phyloP scores from a whole-genome alignment of 495 filamentous ascomycete species.

The Pyronema omphalodes region DNA sequence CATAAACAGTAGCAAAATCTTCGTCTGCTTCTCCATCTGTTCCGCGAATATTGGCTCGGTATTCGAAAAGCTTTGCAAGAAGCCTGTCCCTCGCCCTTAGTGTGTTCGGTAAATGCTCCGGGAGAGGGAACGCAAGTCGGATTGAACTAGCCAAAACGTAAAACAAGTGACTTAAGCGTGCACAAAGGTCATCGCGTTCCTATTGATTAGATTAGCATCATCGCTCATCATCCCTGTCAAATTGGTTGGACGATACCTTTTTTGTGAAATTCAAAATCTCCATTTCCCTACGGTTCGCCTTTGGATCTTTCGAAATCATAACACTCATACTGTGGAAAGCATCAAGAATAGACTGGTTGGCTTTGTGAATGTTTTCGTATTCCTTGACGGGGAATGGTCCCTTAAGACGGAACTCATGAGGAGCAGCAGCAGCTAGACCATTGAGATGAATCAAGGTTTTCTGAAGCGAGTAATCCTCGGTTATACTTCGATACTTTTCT shows the following conservation, averaged over 20 bases:
- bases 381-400: slow-evolving; percentile 59
- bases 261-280: slow-evolving; percentile 61
- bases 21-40: slow-evolving; percentile 36
- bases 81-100: slow-evolving; percentile 62
- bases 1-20: slow-evolving; percentile 53
- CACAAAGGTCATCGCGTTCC: slow-evolving; percentile 63
- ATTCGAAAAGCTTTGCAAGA: slow-evolving; percentile 76
- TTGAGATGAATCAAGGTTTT: slow-evolving; percentile 47
- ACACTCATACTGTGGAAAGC: slow-evolving; percentile 91
- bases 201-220: slow-evolving; percentile 11
- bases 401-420: slow-evolving; percentile 63
- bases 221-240: not conserved
- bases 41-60: slow-evolving; percentile 42
- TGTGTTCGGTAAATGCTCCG: slow-evolving; percentile 67
- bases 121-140: slow-evolving; percentile 83
- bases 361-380: slow-evolving; percentile 53
- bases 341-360: slow-evolving; percentile 69
- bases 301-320: slow-evolving; percentile 63
- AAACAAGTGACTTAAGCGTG: slow-evolving; percentile 80
- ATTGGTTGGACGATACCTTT: not conserved
- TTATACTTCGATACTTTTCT: slow-evolving; percentile 53
- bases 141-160: slow-evolving; percentile 80
- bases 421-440: slow-evolving; percentile 50
- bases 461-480: slow-evolving; percentile 57
- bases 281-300: slow-evolving; percentile 59